Evolutionary conservation across 2,329 filamentous ascomycete genomes (phyloP).

Genomic region (Fusarium sp.): DNA sequence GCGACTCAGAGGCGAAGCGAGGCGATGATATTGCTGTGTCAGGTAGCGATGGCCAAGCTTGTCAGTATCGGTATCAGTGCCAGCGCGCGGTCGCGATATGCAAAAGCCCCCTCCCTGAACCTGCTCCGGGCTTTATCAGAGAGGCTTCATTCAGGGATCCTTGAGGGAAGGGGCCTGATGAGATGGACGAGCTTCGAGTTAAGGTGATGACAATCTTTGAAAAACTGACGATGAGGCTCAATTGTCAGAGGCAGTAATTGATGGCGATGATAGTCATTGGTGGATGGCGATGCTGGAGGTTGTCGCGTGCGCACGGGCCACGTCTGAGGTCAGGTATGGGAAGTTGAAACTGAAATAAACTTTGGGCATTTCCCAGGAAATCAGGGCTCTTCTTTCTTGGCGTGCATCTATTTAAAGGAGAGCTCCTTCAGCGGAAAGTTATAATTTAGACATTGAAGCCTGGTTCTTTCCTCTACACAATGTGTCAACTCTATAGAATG

Average conservation of each 20-base stretch:
- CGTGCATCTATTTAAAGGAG: background rate
- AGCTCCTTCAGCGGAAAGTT: background rate
- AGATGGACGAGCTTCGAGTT: background rate
- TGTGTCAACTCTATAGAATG: too few species aligned
- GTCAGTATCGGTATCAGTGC: slow-evolving; percentile 31
- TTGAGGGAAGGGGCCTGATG: slow-evolving; percentile 20
- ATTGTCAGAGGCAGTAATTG: slow-evolving; percentile 10
- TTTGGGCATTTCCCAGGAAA: slow-evolving; percentile 14
- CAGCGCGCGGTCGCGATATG: slow-evolving; percentile 39
- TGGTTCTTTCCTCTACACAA: too few species aligned
- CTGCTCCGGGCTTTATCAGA: slow-evolving; percentile 37
- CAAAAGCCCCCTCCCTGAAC: slow-evolving; percentile 46
- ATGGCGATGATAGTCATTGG: slow-evolving; percentile 39
- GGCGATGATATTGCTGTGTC: slow-evolving; percentile 2
- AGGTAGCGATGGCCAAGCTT: slow-evolving; percentile 30
- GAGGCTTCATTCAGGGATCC: slow-evolving; percentile 43
- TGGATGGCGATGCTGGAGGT: slow-evolving; percentile 38
- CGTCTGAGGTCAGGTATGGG: slow-evolving; percentile 11
- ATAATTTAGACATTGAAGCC: background rate
- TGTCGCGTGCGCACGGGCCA: slow-evolving; percentile 44
- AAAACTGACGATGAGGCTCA: slow-evolving; percentile 23
- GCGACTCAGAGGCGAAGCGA: slow-evolving; percentile 16
- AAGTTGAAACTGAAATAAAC: slow-evolving; percentile 37
- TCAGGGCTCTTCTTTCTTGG: slow-evolving; percentile 9
- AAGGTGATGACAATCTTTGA: slow-evolving; percentile 3